Evolutionary conservation across 768 basidiomycete genomes (phyloP), one percentile per base, ranked within the genome.

Genomic region (Kwoniella newhampshirensis): DNA sequence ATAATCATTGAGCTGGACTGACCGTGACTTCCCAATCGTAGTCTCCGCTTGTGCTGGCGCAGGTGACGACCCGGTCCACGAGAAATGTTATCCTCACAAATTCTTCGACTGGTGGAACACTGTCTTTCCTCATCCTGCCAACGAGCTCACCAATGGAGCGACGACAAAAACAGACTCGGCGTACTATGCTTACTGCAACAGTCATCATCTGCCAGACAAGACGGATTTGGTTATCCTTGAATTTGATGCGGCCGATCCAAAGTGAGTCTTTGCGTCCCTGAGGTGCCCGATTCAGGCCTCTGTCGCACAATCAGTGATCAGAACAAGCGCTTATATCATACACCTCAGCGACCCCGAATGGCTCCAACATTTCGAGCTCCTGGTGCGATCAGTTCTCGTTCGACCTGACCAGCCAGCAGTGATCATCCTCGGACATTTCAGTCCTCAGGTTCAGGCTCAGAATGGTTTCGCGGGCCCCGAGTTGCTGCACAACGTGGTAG

Each of bases 51-150:
- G 92, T 73, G 88, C 93, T 70, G 92, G 93, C 20, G 87, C 91
- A 8, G 93, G 92, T 1, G 87, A 93, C 70, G 89, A 93, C 74
- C 91, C 90, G 3, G 80, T 96, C 54, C 84, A 89, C 0, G 81
- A 88, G 0, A 78, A 78, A 61, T 93, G 94, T 75, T 99, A 97
- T 77, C 94, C 96, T 1, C 86, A 88, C n/a, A 84, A 85, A 51
- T 89, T 98, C 79, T 98, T 98, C 80, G 81, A 86, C 48, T 99
- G 96, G 94, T 96, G 94, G 89, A 91, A 93, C 78, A 82, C 81
- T 51, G 84, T 98, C n/a, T 99, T 99, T 78, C 96, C 94, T 0
- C 91, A 99, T 76, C 94, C 94, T 0, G 93, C 92, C 1, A 91
- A 93, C 11, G 93, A 98, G 75, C 83, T 99, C 65, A 99, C 94